Percentiles rank a stretch among this genome's conserved stretches.
These are phyloP conservation scores for Penicillium odoratum DNA, from an alignment of 495 filamentous ascomycete species.

Conservation along the genomic window DNA sequence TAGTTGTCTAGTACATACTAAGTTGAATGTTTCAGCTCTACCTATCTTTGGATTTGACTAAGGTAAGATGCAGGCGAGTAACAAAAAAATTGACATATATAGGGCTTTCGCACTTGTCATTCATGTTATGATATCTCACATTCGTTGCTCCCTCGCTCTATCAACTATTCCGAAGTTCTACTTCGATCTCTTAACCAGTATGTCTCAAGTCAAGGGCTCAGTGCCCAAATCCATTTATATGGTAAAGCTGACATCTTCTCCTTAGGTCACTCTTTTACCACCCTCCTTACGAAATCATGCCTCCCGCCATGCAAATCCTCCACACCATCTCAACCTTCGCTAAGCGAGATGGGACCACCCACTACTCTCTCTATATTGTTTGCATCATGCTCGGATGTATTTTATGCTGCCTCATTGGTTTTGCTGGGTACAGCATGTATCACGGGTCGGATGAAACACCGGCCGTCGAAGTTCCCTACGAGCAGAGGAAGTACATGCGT, in stretches of 20 bases:
- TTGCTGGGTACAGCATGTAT: constrained; percentile 26
- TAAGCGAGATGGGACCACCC: constrained; percentile 15
- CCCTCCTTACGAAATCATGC: background rate
- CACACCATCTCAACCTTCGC: constrained; percentile 10
- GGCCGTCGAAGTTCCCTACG: constrained; percentile 11
- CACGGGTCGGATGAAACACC: constrained; percentile 15
- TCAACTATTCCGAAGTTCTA: background rate
- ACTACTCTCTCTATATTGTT: constrained; percentile 31
- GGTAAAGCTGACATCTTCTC: too few relatives aligned
- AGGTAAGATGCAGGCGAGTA: background rate
- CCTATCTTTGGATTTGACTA: constrained; percentile 18
- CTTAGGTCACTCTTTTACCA: background rate
- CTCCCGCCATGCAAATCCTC: constrained; percentile 12
- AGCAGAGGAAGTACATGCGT: constrained; percentile 32
- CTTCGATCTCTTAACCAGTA: background rate
- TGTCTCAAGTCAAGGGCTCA: background rate
- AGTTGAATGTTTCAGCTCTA: constrained; percentile 22
- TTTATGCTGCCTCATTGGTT: constrained; percentile 23
- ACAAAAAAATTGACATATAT: background rate
- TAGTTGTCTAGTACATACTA: constrained; percentile 7
- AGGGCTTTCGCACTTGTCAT: background rate
- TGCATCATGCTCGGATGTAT: constrained; percentile 29
- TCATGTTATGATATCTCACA: background rate
- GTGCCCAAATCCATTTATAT: too few relatives aligned
- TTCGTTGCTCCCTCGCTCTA: background rate